Evolutionary conservation across 441 rosid species (phyloP).

Genomic region (Sinapis alba): DNA sequence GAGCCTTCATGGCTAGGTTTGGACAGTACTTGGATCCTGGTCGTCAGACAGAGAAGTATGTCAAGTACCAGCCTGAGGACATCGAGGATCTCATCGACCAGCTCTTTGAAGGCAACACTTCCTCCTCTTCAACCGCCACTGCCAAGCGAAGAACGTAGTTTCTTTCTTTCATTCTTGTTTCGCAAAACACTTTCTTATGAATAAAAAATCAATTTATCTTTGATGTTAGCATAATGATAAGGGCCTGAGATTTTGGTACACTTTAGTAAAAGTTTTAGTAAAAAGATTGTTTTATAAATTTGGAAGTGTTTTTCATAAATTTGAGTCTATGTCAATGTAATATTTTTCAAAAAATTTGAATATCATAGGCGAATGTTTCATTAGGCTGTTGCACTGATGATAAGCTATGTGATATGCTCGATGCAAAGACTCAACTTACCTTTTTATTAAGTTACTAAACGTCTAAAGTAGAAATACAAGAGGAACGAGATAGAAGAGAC

Average conservation of each 20-base stretch:
- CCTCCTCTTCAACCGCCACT: constrained; percentile 44
- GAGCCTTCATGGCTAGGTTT: constrained; percentile 84
- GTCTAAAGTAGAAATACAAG: constrained; percentile 17
- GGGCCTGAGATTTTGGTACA: too few relatives aligned
- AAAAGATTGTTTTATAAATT: too few relatives aligned
- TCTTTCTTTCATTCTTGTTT: constrained; percentile 4
- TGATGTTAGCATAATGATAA: constrained; percentile 16
- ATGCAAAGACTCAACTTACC: constrained; percentile 21
- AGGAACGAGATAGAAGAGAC: constrained; percentile 13
- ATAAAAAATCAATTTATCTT: constrained; percentile 14
- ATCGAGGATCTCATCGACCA: constrained; percentile 76
- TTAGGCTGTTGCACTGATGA: too few relatives aligned
- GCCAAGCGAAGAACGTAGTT: constrained; percentile 52
- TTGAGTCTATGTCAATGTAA: too few relatives aligned
- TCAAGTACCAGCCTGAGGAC: constrained; percentile 88
- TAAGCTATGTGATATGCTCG: constrained; percentile 20
- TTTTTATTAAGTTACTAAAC: constrained; percentile 26
- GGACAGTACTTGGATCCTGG: constrained; percentile 70
- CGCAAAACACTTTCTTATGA: constrained; percentile 29
- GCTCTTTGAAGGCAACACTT: constrained; percentile 71
- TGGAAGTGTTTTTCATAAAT: too few relatives aligned
- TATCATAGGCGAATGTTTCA: too few relatives aligned
- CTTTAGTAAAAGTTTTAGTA: too few relatives aligned
- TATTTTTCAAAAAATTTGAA: too few relatives aligned
- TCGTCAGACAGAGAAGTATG: constrained; percentile 86